Evolutionary conservation across 257 asterid species (phyloP).

Genomic region (Nicotiana paniculata): DNA sequence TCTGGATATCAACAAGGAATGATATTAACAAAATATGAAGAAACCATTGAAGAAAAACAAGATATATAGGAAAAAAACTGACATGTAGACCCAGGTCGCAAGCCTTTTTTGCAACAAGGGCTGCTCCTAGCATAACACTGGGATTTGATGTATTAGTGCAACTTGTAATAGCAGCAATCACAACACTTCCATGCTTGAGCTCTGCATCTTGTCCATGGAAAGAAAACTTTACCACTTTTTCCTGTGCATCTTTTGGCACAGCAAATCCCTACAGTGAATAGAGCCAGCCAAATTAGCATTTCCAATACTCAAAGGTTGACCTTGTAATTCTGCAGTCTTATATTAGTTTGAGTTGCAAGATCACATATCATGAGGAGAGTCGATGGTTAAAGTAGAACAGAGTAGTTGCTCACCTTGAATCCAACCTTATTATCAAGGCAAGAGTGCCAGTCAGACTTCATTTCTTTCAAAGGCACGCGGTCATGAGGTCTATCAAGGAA

Average conservation of each 20-base stretch:
- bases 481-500: slow-evolving; percentile 78
- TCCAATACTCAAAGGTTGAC: neutral
- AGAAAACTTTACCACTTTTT: slow-evolving; percentile 66
- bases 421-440: slow-evolving; percentile 92
- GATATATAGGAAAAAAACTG: neutral
- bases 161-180: slow-evolving; percentile 93
- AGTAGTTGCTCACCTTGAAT: slow-evolving; percentile 60
- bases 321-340: neutral
- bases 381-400: neutral
- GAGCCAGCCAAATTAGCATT: neutral
- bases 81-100: slow-evolving; percentile 82
- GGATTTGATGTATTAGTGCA: slow-evolving; percentile 98
- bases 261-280: slow-evolving; percentile 69
- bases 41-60: slow-evolving; percentile 7
- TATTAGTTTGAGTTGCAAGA: neutral
- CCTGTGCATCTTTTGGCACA: slow-evolving; percentile 78
- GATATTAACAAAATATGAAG: neutral
- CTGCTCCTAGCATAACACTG: slow-evolving; percentile 98
- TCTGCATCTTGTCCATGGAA: slow-evolving; percentile 84
- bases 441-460: slow-evolving; percentile 91
- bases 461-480: slow-evolving; percentile 74
- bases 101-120: slow-evolving; percentile 88
- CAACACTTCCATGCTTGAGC: slow-evolving; percentile 92
- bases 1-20: slow-evolving; percentile 35
- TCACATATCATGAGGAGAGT: neutral